These are phyloP conservation scores for Amanita exitialis DNA, from an alignment of 768 basidiomycete species.

Conservation along the genomic window DNA sequence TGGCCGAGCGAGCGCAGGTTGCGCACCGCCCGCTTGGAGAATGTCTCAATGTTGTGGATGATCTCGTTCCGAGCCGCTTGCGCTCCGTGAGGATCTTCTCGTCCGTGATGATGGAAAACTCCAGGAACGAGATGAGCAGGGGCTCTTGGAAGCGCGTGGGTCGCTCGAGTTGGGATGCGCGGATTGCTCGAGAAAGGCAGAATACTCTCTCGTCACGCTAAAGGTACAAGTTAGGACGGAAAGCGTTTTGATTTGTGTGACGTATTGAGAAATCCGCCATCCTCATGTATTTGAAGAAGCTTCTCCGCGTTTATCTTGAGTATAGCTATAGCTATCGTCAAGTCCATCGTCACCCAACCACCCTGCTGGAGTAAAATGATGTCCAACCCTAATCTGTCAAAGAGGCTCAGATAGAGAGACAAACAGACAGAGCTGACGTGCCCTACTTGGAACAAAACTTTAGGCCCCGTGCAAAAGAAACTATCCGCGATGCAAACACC, in stretches of 20 bases:
- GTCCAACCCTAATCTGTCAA: constrained; percentile 45
- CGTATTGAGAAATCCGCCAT: constrained; percentile 91
- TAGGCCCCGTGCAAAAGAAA: constrained; percentile 98
- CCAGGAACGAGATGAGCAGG: constrained; percentile 92
- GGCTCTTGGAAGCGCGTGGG: constrained; percentile 97
- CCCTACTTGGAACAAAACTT: constrained; percentile 98
- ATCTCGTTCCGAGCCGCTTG: constrained; percentile 80
- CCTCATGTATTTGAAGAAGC: constrained; percentile 88
- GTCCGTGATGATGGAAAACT: constrained; percentile 93
- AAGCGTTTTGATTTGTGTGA: background rate
- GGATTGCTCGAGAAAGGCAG: constrained; percentile 84
- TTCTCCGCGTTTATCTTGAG: constrained; percentile 96
- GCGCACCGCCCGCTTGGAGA: constrained; percentile 85
- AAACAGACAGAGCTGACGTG: constrained; percentile 38
- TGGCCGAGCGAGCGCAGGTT: constrained; percentile 73
- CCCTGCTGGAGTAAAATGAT: no score
- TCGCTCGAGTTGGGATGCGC: constrained; percentile 87
- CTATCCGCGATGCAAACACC: constrained; percentile 95
- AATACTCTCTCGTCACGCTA: constrained; percentile 93
- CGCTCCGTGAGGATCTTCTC: constrained; percentile 88
- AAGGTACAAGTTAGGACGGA: background rate
- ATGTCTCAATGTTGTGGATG: constrained; percentile 86
- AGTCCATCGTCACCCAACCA: no score
- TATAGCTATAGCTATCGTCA: constrained; percentile 51
- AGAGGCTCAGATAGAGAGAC: no score